phyloP scores from a whole-genome alignment of 169 alveolate species.

The Babesia ovis region DNA sequence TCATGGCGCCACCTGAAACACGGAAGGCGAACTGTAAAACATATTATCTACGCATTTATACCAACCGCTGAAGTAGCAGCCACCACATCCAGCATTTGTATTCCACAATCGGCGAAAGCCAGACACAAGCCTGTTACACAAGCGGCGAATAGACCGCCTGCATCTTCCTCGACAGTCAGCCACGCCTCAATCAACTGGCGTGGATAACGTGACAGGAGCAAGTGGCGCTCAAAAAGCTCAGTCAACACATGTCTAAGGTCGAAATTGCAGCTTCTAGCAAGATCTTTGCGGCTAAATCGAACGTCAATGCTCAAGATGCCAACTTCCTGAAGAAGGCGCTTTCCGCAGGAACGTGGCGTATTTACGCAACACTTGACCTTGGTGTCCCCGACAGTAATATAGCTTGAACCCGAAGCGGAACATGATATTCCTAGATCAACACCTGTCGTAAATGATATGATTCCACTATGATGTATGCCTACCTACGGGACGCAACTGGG shows the following conservation, averaged over 20 bases:
- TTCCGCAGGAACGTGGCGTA: constrained; percentile 38
- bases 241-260: constrained; percentile 20
- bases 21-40: constrained; percentile 34
- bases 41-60: no score
- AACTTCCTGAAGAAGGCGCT: constrained; percentile 24
- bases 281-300: constrained; percentile 18
- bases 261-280: neutral
- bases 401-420: constrained; percentile 56
- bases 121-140: constrained; percentile 48
- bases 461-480: no score
- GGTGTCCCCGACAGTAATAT: constrained; percentile 58
- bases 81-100: constrained; percentile 48
- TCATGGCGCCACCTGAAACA: constrained; percentile 10
- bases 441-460: no score
- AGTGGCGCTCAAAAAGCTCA: constrained; percentile 56
- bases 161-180: constrained; percentile 51
- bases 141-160: constrained; percentile 57
- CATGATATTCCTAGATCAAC: constrained; percentile 39
- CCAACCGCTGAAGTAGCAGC: constrained; percentile 60
- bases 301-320: constrained; percentile 49
- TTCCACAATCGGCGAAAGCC: constrained; percentile 61
- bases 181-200: constrained; percentile 61
- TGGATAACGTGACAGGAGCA: constrained; percentile 47
- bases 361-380: constrained; percentile 62
- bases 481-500: constrained; percentile 63